Percentiles rank a stretch among this genome's conserved stretches.
phyloP scores from a whole-genome alignment of 495 filamentous ascomycete genomes.

The Penicillium steckii region DNA sequence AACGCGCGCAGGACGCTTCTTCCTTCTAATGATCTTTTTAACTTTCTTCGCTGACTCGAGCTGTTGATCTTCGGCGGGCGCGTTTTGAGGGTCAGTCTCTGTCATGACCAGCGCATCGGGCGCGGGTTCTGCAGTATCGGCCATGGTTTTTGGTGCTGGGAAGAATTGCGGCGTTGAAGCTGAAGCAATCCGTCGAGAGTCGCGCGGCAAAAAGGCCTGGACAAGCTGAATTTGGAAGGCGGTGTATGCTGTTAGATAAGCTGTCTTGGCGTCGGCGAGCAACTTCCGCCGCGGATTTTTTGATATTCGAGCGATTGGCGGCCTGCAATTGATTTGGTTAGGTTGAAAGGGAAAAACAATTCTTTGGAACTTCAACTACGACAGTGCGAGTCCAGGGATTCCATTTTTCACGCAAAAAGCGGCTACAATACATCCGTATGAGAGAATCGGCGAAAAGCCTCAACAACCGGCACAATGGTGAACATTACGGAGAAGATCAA shows the following conservation, averaged over 20 bases:
- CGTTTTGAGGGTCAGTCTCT: constrained; percentile 20
- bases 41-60: constrained; percentile 41
- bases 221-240: neutral
- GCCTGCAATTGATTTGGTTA: neutral
- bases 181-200: constrained; percentile 3
- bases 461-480: constrained; percentile 74
- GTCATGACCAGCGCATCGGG: constrained; percentile 24
- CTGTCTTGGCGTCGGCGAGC: constrained; percentile 5
- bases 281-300: constrained; percentile 10
- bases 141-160: constrained; percentile 24
- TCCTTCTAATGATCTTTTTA: constrained; percentile 53
- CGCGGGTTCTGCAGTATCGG: constrained; percentile 26
- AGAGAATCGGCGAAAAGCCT: constrained; percentile 26
- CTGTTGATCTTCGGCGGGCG: constrained; percentile 17
- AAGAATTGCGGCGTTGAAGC: neutral
- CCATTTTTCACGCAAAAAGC: neutral
- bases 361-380: neutral
- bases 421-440: neutral
- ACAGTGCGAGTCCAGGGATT: neutral
- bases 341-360: neutral
- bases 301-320: constrained; percentile 4
- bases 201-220: constrained; percentile 10
- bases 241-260: constrained; percentile 22
- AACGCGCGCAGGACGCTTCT: constrained; percentile 55
- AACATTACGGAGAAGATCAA: constrained; percentile 99